These are phyloP conservation scores for Podila clonocystis DNA, from an alignment of 192 early-diverging fungal species.

Conservation along the genomic window DNA sequence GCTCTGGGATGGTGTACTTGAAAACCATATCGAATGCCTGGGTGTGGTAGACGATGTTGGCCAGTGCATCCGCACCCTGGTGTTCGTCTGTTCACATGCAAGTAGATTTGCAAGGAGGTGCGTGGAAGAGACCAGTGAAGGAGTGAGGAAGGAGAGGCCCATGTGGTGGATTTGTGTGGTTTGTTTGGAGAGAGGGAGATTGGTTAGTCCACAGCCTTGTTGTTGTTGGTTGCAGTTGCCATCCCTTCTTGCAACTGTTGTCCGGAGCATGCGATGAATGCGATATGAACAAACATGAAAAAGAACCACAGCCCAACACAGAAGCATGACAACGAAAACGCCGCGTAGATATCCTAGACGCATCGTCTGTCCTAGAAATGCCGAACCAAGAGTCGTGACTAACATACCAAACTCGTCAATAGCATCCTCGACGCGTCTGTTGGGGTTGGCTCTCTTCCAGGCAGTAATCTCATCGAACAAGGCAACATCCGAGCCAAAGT, in stretches of 20 bases:
- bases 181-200: no score
- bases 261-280: no score
- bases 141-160: neutral
- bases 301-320: no score
- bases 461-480: constrained; percentile 41
- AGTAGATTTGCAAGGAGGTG: neutral
- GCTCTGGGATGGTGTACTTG: constrained; percentile 42
- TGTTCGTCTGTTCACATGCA: constrained; percentile 29
- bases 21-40: constrained; percentile 54
- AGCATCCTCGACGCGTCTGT: constrained; percentile 30
- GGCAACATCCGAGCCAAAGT: constrained; percentile 37
- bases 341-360: neutral
- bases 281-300: no score
- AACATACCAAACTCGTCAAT: constrained; percentile 47
- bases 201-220: no score
- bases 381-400: neutral
- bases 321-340: no score
- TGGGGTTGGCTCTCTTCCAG: constrained; percentile 30
- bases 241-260: no score
- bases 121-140: neutral
- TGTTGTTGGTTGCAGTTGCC: no score
- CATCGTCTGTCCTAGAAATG: neutral
- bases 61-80: constrained; percentile 50
- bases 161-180: neutral
- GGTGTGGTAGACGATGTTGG: constrained; percentile 48